These are phyloP conservation scores for Zymoseptoria pseudotritici DNA, from an alignment of 2,329 filamentous ascomycete species.

Conservation along the genomic window DNA sequence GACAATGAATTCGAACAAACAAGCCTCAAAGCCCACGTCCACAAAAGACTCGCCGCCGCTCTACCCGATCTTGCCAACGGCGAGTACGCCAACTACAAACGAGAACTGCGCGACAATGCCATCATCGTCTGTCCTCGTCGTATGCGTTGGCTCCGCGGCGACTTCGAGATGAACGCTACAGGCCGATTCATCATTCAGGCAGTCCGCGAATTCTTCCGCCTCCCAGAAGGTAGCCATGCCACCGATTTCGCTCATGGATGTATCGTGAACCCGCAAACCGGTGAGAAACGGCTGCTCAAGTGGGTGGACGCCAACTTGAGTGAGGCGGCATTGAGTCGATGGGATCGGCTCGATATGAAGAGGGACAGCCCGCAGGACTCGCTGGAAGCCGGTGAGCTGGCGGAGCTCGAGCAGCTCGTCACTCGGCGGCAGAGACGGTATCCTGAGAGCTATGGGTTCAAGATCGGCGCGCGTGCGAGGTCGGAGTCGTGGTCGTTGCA, in stretches of 20 bases:
- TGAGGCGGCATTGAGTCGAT: neutral
- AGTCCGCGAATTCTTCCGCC: neutral
- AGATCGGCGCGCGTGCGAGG: neutral
- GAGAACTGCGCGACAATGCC: neutral
- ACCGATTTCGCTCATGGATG: neutral
- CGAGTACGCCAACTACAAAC: neutral
- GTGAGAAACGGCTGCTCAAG: neutral
- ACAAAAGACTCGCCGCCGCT: neutral
- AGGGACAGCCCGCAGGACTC: neutral
- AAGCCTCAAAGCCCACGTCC: neutral
- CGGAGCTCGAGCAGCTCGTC: neutral
- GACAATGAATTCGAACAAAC: neutral
- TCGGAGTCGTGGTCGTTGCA: neutral
- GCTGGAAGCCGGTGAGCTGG: neutral
- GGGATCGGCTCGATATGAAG: neutral
- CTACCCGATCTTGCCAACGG: neutral
- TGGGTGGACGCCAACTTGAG: neutral
- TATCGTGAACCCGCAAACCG: neutral
- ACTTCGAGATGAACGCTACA: neutral
- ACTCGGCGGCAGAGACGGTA: neutral
- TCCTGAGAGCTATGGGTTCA: neutral
- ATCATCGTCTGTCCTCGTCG: neutral
- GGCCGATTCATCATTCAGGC: neutral
- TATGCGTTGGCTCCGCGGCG: neutral
- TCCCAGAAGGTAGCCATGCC: neutral